Conservation (phyloP, 2,329 filamentous ascomycete genomes). For the Amauroascus niger region DNA sequence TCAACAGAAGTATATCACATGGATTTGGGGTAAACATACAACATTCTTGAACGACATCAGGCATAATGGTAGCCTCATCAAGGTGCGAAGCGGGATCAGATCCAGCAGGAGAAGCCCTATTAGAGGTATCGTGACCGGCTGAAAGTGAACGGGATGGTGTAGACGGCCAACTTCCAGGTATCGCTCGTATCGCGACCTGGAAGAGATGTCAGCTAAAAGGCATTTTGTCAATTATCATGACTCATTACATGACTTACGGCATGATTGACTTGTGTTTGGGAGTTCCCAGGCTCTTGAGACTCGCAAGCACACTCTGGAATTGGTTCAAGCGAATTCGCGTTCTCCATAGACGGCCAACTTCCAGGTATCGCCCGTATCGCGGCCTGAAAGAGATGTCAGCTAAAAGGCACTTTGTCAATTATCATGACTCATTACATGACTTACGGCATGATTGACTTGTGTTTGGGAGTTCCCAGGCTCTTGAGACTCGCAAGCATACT, state of each 20-base stretch:
- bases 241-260: background rate
- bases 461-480: background rate
- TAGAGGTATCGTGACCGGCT: background rate
- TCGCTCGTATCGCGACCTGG: background rate
- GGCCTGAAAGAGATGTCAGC: background rate
- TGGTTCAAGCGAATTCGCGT: background rate
- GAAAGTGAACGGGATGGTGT: background rate
- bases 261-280: background rate
- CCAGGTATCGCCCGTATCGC: background rate
- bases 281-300: background rate
- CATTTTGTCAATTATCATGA: background rate
- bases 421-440: background rate
- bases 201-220: background rate
- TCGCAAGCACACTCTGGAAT: background rate
- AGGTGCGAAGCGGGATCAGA: too few relatives aligned
- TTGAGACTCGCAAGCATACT: background rate
- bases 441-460: background rate
- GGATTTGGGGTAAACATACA: background rate
- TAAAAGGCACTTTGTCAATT: background rate
- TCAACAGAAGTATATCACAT: too few relatives aligned
- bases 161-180: slow-evolving; percentile 2
- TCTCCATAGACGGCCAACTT: slow-evolving; percentile 4
- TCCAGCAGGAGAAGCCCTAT: background rate
- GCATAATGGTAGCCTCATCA: too few relatives aligned
- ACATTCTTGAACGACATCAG: too few relatives aligned